Conservation (phyloP, 371 early-diverging fungal species). For the Zychaea mexicana region DNA sequence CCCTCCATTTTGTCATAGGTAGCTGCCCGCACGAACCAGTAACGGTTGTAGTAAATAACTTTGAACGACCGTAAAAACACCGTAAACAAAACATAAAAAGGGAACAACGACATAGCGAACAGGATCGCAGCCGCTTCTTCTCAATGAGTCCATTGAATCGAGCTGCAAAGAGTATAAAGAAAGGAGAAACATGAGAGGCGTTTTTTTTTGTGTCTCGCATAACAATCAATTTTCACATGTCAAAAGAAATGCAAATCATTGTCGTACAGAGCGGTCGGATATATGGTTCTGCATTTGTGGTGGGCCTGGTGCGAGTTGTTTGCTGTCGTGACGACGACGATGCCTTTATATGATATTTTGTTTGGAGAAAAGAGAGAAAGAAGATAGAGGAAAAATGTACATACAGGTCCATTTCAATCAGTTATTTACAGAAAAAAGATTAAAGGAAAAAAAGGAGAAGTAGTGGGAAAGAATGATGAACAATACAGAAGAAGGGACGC, state of each 20-base stretch:
- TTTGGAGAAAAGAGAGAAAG: neutral
- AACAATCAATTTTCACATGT: slow-evolving; percentile 4
- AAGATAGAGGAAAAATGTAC: slow-evolving; percentile 3
- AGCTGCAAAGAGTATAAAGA: neutral
- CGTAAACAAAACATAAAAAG: slow-evolving; percentile 27
- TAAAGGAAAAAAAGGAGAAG: neutral
- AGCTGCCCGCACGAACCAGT: neutral
- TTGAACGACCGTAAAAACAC: slow-evolving; percentile 20
- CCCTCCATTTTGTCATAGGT: neutral
- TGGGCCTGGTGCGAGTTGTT: too few relatives aligned
- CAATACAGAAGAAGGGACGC: neutral
- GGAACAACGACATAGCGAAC: slow-evolving; percentile 27
- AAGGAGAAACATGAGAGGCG: neutral
- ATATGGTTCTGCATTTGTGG: neutral
- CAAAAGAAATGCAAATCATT: neutral
- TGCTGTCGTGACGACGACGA: too few relatives aligned
- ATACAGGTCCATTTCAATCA: neutral
- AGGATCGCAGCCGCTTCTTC: neutral
- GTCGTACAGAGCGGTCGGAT: neutral
- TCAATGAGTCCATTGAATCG: neutral
- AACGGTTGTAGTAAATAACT: slow-evolving; percentile 25
- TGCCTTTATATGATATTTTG: neutral
- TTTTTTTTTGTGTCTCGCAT: too few relatives aligned
- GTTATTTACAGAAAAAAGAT: neutral
- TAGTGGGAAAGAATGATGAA: neutral